Evolutionary conservation across 2,329 filamentous ascomycete genomes (phyloP), one percentile per base, ranked within the genome.

Genomic region (Nothopassalora personata): DNA sequence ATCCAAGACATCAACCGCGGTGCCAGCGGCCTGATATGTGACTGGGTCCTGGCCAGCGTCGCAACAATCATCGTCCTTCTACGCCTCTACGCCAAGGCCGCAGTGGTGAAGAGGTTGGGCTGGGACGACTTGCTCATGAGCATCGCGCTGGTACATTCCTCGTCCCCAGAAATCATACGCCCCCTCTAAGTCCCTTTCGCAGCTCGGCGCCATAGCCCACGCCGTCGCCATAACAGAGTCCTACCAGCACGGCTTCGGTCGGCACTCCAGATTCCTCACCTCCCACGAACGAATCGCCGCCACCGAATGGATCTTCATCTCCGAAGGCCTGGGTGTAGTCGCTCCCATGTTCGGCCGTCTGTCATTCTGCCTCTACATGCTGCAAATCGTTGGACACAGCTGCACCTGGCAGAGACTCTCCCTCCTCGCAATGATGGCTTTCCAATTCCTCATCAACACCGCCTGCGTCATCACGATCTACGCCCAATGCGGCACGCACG

Each of bases 121-220:
- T 45, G 34, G 52, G 52, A 54, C 45, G 52, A 54, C 39, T 18
- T 36, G 9, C 39, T 45, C n/a, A 45, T 54, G 52, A 36, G 18
- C 23, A 11, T 54, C 10, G 46, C 52, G 18, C 28, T 54, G 19
- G 52, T 54, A 30, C 8, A 34, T 45, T 6, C 11, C 2, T 34
- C 31, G 8, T 34, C 31, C 31, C 2, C 31, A 9, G 8, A 9
- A 8, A 9, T 9, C 8, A 34, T 34, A 8, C 2, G 2, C 31
- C 31, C 31, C 31, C 8, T 5, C 31, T 34, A 34, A 23, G 3
- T 49, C 19, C 13, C 47, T 31, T 31, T 5, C n/a, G 23, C 48
- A 31, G 28, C 13, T 33, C 48, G 48, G 48, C 4, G 48, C 48
- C 48, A 31, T 33, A 18, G 23, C 48, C 28, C 48, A 33, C 48